Evolutionary conservation across 305 asterid species (phyloP), one percentile per base, ranked within the genome.

Genomic region (Fraxinus platypoda): DNA sequence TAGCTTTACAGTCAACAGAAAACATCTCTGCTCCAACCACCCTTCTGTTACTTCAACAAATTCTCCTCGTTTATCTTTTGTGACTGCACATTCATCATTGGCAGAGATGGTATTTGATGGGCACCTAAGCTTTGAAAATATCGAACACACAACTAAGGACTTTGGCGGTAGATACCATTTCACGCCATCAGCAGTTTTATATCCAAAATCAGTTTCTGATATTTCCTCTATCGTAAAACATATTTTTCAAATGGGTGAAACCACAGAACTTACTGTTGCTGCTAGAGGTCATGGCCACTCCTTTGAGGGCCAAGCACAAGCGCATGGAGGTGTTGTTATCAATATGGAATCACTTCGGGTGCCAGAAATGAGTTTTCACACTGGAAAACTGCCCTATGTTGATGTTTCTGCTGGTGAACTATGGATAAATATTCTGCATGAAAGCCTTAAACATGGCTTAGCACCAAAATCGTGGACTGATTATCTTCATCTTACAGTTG

Each of bases 381-480:
- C 78, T 0, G 98, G 96, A 72, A 78, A 85, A 59, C n/a, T 57
- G 13, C 90, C 97, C 8, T 91, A 84, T 78, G 96, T 93, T 23
- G 98, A 97, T 80, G 98, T 89, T 8, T 92, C 97, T 1, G 97
- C 90, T 0, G 99, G 99, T 6, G 97, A 94, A 62, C 92, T 93
- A 8, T 97, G 99, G 99, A 93, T 97, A 41, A 83, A 93, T 54
- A 88, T 97, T 77, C 89, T 94, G 92, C 93, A 89, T 83, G 96
- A 91, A 83, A 89, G 98, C 77, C 92, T 94, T 71, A 88, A 92
- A 87, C 84, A 80, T 35, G 99, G 98, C 9, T 87, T 97, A 9
- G 68, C 99, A 0, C 99, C 99, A 15, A 91, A 90, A 80, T 97
- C 99, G 2, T 97, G 99, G 98, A 97, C 98, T 0, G 97, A 94